Evolutionary conservation across 129 eudicot species (phyloP), one percentile per base, ranked within the genome.

Genomic region (Daucus carota): DNA sequence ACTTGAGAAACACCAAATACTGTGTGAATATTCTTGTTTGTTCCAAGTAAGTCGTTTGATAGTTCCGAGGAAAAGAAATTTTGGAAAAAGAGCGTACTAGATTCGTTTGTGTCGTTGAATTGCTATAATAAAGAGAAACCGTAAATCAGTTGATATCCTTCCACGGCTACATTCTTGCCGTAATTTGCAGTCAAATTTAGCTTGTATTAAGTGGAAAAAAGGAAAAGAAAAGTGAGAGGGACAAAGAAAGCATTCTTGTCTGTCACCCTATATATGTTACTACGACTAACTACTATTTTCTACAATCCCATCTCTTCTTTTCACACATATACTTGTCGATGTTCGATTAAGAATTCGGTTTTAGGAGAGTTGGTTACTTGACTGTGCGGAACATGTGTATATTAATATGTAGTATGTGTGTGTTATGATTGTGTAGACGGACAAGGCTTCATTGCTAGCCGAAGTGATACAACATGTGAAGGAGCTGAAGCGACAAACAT

Each of bases 401-500:
- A n/a, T n/a, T n/a, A n/a, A n/a, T n/a, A n/a, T n/a, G n/a, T n/a
- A n/a, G n/a, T n/a, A n/a, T n/a, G n/a, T n/a, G n/a, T n/a, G n/a
- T n/a, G n/a, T 1, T 17, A 18, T 8, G 31, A 57, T 57, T 18
- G 65, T 24, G 24, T 67, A 67, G 43, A 67, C 43, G 15, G 46
- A 68, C 15, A 33, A 67, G 44, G 43, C 72, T 7, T 34, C 44
- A 68, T 68, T 20, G 43, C 16, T 33, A 38, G 26, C 73, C 10
- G 73, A 22, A 28, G 77, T 65, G 24, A 22, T 66, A 26, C 54
- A 63, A 63, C 70, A 63, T 63, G 70, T 63, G 22, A 63, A 63
- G 82, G 99, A 95, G 83, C 86, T 91, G 32, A 86, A 90, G 77
- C 83, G 87, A n/a, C 97, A 95, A 77, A 91, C 99, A 33, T 91